These are phyloP conservation scores for Teratosphaeria viscida DNA, from an alignment of 2,329 filamentous ascomycete species.

Conservation along the genomic window DNA sequence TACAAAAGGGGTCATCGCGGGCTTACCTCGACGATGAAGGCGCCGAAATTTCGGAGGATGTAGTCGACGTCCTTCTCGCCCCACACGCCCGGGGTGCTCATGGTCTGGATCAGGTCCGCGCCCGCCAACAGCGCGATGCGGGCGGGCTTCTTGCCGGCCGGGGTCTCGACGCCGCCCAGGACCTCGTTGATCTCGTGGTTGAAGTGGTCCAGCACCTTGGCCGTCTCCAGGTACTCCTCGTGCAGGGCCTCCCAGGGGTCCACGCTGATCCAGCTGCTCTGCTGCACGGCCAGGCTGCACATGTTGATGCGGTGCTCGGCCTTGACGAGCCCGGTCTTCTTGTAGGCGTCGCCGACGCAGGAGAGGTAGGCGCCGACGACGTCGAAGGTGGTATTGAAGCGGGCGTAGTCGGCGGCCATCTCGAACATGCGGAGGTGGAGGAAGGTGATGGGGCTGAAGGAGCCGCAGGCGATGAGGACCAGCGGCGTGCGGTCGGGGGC, in stretches of 20 bases:
- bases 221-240: constrained; percentile 77
- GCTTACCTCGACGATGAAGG: constrained; percentile 57
- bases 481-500: constrained; percentile 50
- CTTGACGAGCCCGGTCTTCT: constrained; percentile 67
- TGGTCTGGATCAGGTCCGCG: constrained; percentile 41
- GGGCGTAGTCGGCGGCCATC: constrained; percentile 71
- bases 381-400: constrained; percentile 67
- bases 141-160: constrained; percentile 57
- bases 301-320: constrained; percentile 69
- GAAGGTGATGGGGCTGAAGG: constrained; percentile 40
- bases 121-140: constrained; percentile 76
- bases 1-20: background rate
- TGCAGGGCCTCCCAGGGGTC: constrained; percentile 85
- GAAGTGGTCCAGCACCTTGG: constrained; percentile 82
- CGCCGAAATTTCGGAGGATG: constrained; percentile 73
- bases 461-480: constrained; percentile 59
- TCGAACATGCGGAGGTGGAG: constrained; percentile 80
- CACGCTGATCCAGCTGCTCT: constrained; percentile 70
- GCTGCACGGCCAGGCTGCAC: constrained; percentile 72
- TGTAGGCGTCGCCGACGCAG: constrained; percentile 66
- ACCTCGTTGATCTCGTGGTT: constrained; percentile 79
- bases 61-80: constrained; percentile 74
- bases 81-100: constrained; percentile 57
- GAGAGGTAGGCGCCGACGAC: constrained; percentile 77
- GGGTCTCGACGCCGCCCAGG: constrained; percentile 59